A percentile compares a stretch with the other conserved stretches of the same genome.
phyloP scores from a whole-genome alignment of 345 rosid genomes.

The Pistacia vera region DNA sequence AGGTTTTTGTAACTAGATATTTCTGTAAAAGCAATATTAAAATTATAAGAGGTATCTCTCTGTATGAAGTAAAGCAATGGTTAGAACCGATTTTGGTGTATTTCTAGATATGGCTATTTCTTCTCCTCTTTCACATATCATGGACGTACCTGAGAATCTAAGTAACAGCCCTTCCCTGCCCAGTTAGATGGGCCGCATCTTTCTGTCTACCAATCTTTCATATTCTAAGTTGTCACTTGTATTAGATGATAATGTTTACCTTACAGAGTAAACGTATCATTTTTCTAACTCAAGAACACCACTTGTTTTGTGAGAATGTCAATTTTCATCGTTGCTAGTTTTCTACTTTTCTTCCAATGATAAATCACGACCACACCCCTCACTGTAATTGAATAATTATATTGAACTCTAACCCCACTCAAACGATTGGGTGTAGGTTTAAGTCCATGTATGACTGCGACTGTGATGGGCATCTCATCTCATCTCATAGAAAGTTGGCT shows the following conservation, averaged over 20 bases:
- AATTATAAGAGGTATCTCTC: not conserved
- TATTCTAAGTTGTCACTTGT: not conserved
- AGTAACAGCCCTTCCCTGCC: not conserved
- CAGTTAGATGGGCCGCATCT: not conserved
- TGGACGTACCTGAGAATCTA: not conserved
- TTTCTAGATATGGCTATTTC: not conserved
- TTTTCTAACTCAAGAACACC: not conserved
- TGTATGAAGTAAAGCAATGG: not conserved
- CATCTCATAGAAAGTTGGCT: not conserved
- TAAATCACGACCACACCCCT: too few species aligned
- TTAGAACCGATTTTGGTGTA: not conserved
- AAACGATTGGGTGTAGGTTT: not conserved
- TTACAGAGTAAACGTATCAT: not conserved
- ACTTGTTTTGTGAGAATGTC: too few species aligned
- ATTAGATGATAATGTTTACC: not conserved
- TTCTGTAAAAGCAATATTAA: too few species aligned
- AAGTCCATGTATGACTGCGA: not conserved
- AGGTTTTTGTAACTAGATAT: too few species aligned
- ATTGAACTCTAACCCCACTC: not conserved
- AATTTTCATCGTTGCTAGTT: too few species aligned
- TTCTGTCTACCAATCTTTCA: conserved; percentile 4
- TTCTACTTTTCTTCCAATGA: too few species aligned
- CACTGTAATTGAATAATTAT: not conserved
- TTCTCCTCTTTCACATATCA: not conserved
- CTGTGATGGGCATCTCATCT: not conserved